A percentile compares a stretch with the other conserved stretches of the same genome.
Evolutionary conservation across 768 basidiomycete genomes (phyloP).

Genomic region (Lentinula detonsa): DNA sequence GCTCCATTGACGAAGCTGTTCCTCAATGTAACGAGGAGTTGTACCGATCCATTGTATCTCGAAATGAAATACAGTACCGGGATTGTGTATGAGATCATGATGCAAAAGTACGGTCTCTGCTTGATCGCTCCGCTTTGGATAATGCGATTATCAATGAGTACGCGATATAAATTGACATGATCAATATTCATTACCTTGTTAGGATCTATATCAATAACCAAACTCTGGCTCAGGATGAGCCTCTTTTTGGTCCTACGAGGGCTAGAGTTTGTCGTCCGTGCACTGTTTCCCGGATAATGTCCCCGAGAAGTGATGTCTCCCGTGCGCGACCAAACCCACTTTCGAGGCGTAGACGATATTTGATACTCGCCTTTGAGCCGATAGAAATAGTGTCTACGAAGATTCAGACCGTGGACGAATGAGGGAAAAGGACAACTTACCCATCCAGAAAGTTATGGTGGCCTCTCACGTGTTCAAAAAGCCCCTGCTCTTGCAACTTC

Average conservation of each 20-base stretch:
- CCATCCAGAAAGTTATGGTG: conserved; percentile 85
- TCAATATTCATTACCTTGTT: conserved; percentile 43
- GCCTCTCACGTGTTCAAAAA: conserved; percentile 80
- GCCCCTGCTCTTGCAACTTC: conserved; percentile 70
- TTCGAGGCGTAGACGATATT: conserved; percentile 59
- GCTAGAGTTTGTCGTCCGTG: conserved; percentile 28
- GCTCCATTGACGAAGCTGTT: conserved; percentile 76
- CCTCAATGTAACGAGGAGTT: conserved; percentile 87
- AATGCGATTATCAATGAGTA: background rate
- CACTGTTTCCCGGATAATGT: conserved; percentile 29
- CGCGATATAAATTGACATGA: background rate
- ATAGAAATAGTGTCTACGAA: conserved; percentile 79
- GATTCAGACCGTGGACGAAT: background rate
- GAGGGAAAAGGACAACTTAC: conserved; percentile 32
- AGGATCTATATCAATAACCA: conserved; percentile 84
- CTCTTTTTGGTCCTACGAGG: conserved; percentile 49
- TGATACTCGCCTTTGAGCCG: conserved; percentile 74
- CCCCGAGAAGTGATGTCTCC: conserved; percentile 31
- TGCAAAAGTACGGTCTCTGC: conserved; percentile 87
- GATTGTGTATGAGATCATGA: conserved; percentile 93
- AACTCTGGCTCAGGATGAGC: conserved; percentile 79
- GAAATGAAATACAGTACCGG: conserved; percentile 92
- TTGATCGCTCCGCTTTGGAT: conserved; percentile 67
- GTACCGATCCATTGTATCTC: conserved; percentile 97
- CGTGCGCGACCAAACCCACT: conserved; percentile 59